A percentile compares a stretch with the other conserved stretches of the same genome.
Evolutionary conservation across 345 rosid genomes (phyloP).

Genomic region (Corchorus olitorius): DNA sequence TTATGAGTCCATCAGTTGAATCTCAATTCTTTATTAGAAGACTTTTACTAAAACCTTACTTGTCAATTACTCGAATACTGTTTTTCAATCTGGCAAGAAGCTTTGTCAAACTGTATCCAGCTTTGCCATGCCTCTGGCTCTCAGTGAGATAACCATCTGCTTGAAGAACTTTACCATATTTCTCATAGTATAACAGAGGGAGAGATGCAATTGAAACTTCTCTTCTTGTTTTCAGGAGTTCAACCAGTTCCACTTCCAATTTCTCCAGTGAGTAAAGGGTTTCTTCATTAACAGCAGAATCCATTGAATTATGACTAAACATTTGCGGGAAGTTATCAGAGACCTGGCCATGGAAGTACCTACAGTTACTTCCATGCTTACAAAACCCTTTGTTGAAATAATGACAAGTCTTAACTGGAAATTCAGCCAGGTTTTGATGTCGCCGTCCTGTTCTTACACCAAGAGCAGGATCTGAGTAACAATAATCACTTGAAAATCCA

Average conservation of each 20-base stretch:
- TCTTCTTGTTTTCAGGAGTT: slow-evolving; percentile 55
- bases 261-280: slow-evolving; percentile 46
- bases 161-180: slow-evolving; percentile 60
- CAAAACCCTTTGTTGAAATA: slow-evolving; percentile 67
- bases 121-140: slow-evolving; percentile 75
- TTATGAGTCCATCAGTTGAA: slow-evolving; percentile 2
- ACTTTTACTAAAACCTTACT: slow-evolving; percentile 32
- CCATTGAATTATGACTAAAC: slow-evolving; percentile 27
- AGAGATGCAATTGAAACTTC: slow-evolving; percentile 71
- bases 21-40: neutral
- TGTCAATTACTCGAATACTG: slow-evolving; percentile 54
- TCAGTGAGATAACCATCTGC: slow-evolving; percentile 75
- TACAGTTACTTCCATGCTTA: slow-evolving; percentile 65
- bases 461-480: slow-evolving; percentile 33
- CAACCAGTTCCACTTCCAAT: slow-evolving; percentile 53
- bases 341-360: slow-evolving; percentile 53
- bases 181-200: slow-evolving; percentile 66
- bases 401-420: slow-evolving; percentile 55
- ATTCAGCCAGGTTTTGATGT: slow-evolving; percentile 31
- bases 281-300: slow-evolving; percentile 36
- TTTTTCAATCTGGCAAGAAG: slow-evolving; percentile 57
- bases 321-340: slow-evolving; percentile 38
- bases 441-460: slow-evolving; percentile 31
- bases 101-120: slow-evolving; percentile 68
- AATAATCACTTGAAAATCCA: slow-evolving; percentile 39